Percentiles rank a stretch among this genome's conserved stretches.
phyloP scores from a whole-genome alignment of 208 protist species.

The Leishmania aethiopica region DNA sequence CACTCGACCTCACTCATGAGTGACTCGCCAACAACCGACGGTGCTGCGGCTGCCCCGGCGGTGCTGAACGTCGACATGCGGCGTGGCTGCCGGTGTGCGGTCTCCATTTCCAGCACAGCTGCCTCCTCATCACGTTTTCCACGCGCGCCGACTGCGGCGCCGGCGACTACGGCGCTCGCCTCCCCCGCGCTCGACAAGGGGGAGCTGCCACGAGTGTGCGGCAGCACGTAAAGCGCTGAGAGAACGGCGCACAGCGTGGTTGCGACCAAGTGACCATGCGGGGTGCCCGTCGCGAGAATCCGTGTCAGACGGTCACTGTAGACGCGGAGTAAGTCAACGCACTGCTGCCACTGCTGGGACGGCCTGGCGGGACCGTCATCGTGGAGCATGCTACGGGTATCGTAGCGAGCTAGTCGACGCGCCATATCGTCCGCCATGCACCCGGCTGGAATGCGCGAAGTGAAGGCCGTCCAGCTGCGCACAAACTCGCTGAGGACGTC shows the following conservation, averaged over 20 bases:
- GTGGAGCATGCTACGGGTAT: conserved; percentile 10
- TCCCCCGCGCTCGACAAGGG: background rate
- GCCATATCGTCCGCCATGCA: conserved; percentile 12
- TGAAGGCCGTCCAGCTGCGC: conserved; percentile 19
- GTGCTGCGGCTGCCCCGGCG: background rate
- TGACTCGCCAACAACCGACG: background rate
- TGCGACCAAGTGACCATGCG: conserved; percentile 55
- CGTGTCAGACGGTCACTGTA: conserved; percentile 37
- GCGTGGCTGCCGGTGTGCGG: conserved; percentile 9
- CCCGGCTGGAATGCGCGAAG: conserved; percentile 9
- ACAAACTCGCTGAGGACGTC: conserved; percentile 28
- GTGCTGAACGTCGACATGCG: background rate
- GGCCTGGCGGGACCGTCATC: background rate
- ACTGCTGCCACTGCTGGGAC: conserved; percentile 17
- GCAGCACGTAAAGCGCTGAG: conserved; percentile 52
- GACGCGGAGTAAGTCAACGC: conserved; percentile 18
- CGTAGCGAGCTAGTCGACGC: conserved; percentile 15
- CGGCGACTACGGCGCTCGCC: background rate
- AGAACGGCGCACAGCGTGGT: conserved; percentile 52
- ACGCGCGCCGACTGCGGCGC: background rate
- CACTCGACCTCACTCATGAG: conserved; percentile 46
- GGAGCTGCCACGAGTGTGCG: conserved; percentile 25
- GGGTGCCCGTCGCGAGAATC: conserved; percentile 48
- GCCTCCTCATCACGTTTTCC: conserved; percentile 30
- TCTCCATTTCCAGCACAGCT: conserved; percentile 19